Conservation (phyloP, 2,329 filamentous ascomycete genomes). For the Epichloe uncinata region DNA sequence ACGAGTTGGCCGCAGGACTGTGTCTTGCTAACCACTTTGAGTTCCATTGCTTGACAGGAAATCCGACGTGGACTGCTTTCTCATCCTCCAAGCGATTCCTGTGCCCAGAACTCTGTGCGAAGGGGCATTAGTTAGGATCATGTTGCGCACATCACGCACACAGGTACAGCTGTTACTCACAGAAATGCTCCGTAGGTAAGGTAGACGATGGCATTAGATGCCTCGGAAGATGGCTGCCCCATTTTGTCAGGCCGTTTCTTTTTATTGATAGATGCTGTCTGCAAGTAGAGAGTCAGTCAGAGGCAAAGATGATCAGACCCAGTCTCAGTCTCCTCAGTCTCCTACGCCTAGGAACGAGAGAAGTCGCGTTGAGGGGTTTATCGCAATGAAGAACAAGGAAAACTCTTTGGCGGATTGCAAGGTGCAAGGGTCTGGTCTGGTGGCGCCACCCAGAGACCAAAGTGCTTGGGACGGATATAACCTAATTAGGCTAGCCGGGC, state of each 20-base stretch:
- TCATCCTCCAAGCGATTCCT: constrained; percentile 42
- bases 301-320: neutral
- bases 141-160: neutral
- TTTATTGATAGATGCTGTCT: neutral
- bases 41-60: constrained; percentile 68
- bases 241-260: constrained; percentile 29
- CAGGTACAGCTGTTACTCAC: constrained; percentile 31
- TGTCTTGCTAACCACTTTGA: constrained; percentile 57
- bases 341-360: too few relatives aligned
- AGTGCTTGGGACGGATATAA: too few relatives aligned
- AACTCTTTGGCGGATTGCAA: neutral
- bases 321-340: neutral
- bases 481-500: too few relatives aligned
- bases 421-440: too few relatives aligned
- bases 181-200: constrained; percentile 65
- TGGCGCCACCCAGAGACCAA: too few relatives aligned
- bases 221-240: constrained; percentile 61
- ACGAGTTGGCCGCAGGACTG: constrained; percentile 2
- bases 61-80: constrained; percentile 52
- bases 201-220: constrained; percentile 76
- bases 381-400: neutral
- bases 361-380: neutral
- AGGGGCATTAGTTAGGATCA: constrained; percentile 2
- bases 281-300: neutral
- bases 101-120: constrained; percentile 46